Percentiles rank a stretch among this genome's conserved stretches.
Evolutionary conservation across 148 eudicot species (phyloP).

Genomic region (Rhododendron kiyosumense): DNA sequence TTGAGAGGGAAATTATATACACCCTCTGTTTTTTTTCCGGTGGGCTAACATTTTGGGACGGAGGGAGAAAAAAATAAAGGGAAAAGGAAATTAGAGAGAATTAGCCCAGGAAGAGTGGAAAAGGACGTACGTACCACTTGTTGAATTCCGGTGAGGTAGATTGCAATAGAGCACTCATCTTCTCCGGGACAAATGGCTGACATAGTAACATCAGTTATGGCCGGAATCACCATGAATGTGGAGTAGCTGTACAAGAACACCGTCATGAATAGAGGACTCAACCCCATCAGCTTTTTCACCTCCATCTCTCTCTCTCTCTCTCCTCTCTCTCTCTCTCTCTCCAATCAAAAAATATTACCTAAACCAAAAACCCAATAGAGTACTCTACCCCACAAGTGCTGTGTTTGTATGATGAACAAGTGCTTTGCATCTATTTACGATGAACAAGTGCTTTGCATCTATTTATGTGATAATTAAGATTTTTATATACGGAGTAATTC

Average conservation of each 20-base stretch:
- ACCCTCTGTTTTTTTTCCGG: too few relatives aligned
- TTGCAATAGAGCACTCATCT: constrained; percentile 37
- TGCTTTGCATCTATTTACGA: too few relatives aligned
- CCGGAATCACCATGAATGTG: constrained; percentile 34
- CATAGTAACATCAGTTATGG: constrained; percentile 48
- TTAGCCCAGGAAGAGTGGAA: not conserved
- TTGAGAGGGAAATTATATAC: too few relatives aligned
- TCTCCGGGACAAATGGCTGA: constrained; percentile 39
- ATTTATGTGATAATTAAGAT: too few relatives aligned
- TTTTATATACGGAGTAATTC: too few relatives aligned
- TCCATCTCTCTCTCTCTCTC: not conserved
- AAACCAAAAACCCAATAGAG: not conserved
- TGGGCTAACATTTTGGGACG: not conserved
- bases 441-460: not conserved
- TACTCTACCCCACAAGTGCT: not conserved
- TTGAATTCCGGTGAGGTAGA: constrained; percentile 42
- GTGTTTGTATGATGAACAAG: too few relatives aligned
- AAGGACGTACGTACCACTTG: constrained; percentile 25
- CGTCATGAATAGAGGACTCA: constrained; percentile 36
- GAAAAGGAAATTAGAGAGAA: not conserved
- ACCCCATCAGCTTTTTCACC: constrained; percentile 6
- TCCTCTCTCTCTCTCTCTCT: too few relatives aligned
- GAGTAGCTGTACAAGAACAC: constrained; percentile 29
- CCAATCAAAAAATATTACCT: not conserved
- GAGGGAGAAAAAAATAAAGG: too few relatives aligned